phyloP scores from a whole-genome alignment of 176 grass and related monocot species.

The Poa annua region DNA sequence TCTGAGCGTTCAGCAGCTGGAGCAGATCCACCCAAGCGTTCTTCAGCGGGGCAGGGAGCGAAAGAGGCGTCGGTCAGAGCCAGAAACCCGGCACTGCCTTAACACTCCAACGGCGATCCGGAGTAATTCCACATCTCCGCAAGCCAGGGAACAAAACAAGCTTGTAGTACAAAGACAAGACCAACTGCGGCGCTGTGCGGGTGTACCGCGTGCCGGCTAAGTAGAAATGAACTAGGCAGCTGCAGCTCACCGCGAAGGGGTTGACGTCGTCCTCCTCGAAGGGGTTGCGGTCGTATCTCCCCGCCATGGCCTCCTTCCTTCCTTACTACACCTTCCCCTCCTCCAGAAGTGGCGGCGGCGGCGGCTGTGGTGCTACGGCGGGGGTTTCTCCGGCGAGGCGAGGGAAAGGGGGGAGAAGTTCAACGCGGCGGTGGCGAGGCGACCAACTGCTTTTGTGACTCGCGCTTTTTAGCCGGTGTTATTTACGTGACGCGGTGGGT shows the following conservation, averaged over 20 bases:
- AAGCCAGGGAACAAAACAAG: background rate
- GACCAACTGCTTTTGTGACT: slow-evolving; percentile 45
- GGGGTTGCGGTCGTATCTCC: slow-evolving; percentile 91
- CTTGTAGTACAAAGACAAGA: background rate
- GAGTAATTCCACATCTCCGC: background rate
- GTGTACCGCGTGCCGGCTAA: background rate
- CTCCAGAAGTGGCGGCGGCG: background rate
- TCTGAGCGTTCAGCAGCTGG: too few species aligned
- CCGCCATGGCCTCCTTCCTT: slow-evolving; percentile 61
- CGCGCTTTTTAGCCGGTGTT: slow-evolving; percentile 6
- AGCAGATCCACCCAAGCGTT: slow-evolving; percentile 40
- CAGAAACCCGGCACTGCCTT: background rate
- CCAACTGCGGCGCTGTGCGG: background rate
- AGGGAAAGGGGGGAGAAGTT: background rate
- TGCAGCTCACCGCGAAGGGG: slow-evolving; percentile 78
- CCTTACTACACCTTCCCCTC: background rate
- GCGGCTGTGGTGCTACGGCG: background rate
- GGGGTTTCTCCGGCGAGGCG: slow-evolving; percentile 45
- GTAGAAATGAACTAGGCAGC: slow-evolving; percentile 11
- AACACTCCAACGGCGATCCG: background rate
- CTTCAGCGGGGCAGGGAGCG: slow-evolving; percentile 2
- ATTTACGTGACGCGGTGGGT: slow-evolving; percentile 47
- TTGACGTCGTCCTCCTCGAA: slow-evolving; percentile 96
- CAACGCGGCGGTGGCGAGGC: slow-evolving; percentile 37
- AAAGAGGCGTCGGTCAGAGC: background rate